These are phyloP conservation scores for Xerocomellus dryophilus DNA, from an alignment of 768 basidiomycete genomes.

Conservation along the genomic window DNA sequence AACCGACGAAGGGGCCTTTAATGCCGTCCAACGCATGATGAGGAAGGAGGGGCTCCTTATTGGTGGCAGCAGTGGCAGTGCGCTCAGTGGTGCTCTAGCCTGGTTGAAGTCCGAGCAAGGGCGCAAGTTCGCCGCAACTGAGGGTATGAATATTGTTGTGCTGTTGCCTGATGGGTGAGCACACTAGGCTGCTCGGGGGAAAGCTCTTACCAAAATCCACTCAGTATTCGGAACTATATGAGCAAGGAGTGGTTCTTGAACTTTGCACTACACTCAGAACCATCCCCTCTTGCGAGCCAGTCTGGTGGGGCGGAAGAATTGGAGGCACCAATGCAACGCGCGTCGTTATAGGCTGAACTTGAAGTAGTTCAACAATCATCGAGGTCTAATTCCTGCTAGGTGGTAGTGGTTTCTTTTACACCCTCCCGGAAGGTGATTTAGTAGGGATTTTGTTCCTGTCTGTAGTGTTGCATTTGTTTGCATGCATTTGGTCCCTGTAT, in stretches of 20 bases:
- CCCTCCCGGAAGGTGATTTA: too few relatives aligned
- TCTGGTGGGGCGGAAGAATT: neutral
- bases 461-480: too few relatives aligned
- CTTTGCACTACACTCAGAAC: conserved; percentile 54
- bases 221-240: conserved; percentile 90
- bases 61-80: conserved; percentile 91
- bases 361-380: neutral
- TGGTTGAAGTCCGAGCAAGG: conserved; percentile 79
- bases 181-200: neutral
- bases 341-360: conserved; percentile 4
- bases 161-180: conserved; percentile 86
- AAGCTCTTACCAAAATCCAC: neutral
- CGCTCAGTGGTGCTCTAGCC: conserved; percentile 68
- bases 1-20: conserved; percentile 75
- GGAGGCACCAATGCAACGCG: conserved; percentile 1
- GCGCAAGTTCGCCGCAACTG: conserved; percentile 53
- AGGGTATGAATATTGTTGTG: conserved; percentile 84
- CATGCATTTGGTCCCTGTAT: too few relatives aligned
- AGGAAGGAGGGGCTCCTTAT: conserved; percentile 84
- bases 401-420: too few relatives aligned
- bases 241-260: conserved; percentile 89
- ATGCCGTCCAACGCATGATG: conserved; percentile 72
- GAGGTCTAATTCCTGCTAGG: neutral
- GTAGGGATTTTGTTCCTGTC: too few relatives aligned
- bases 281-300: conserved; percentile 41